Evolutionary conservation across 139 green algal species (phyloP), one percentile per base, ranked within the genome.

Genomic region (Auxenochlorella pyrenoidosa): DNA sequence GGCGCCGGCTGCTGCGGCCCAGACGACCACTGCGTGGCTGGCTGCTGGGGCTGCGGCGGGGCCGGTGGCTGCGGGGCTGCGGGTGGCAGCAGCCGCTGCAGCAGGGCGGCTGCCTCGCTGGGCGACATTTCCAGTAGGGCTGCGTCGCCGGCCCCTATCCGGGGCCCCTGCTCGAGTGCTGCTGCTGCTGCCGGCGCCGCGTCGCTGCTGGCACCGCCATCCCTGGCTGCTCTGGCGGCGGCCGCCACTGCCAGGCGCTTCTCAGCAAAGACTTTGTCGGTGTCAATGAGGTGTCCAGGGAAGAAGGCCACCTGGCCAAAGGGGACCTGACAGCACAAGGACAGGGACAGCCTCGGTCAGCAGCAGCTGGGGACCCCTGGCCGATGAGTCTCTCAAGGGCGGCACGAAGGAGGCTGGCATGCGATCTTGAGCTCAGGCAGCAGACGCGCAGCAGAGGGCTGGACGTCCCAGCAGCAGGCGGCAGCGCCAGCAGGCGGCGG

Each of bases 251-350:
- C 75, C 18, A 36, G 43, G 26, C 4, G 36, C 12, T 47, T 47
- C 28, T 81, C 43, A 26, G 59, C 44, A 16, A 30, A 63, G 30
- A 81, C 75, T 10, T 19, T 81, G 13, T 19, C 30, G n/a, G 75
- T 81, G 43, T 63, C 43, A 32, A 10, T 6, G 28, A 81, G 75
- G 43, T 63, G 40, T 5, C 75, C 75, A 16, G 75, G 75, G 44
- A 81, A 81, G 75, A 81, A 81, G 30, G 75, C 75, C 13, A 40
- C 30, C 30, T 47, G 44, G 26, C 75, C 75, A 63, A 81, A 81
- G 12, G 75, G 75, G 16, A 81, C 75, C 75, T 81, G 44, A n/a
- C n/a, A n/a, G n/a, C n/a, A n/a, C 40, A 80, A 2, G 41, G n/a
- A n/a, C n/a, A 28, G 2, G 16, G 13, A 38, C 5, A 38, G 41